Percentiles rank a stretch among this genome's conserved stretches.
These are phyloP conservation scores for Chlorella sp. DNA, from an alignment of 139 green algal species.

Conservation along the genomic window DNA sequence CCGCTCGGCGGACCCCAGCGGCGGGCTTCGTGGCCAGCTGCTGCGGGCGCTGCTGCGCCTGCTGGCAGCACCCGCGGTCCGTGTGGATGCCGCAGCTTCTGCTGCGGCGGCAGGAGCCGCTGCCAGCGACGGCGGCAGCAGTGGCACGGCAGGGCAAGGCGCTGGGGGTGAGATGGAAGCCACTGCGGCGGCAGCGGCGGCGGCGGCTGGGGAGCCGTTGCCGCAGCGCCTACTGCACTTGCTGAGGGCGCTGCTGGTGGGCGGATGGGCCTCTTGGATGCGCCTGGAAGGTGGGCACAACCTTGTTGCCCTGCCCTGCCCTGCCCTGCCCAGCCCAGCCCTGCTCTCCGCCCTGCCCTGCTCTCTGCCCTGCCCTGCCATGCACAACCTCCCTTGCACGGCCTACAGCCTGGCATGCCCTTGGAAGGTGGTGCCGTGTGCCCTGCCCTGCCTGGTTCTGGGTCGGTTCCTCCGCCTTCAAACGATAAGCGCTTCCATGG, in stretches of 20 bases:
- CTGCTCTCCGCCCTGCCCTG: too few relatives aligned
- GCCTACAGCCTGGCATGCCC: too few relatives aligned
- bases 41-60: slow-evolving; percentile 35
- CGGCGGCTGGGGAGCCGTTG: slow-evolving; percentile 50
- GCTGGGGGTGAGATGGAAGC: not conserved
- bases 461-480: too few relatives aligned
- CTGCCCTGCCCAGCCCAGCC: too few relatives aligned
- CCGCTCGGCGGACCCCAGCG: slow-evolving; percentile 4
- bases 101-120: not conserved
- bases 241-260: slow-evolving; percentile 55
- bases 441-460: too few relatives aligned
- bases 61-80: slow-evolving; percentile 20
- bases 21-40: slow-evolving; percentile 44
- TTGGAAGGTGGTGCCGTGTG: too few relatives aligned
- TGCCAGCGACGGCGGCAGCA: slow-evolving; percentile 34
- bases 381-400: too few relatives aligned
- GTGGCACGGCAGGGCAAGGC: slow-evolving; percentile 42
- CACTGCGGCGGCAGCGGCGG: slow-evolving; percentile 40
- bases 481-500: too few relatives aligned
- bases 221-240: slow-evolving; percentile 58
- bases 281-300: slow-evolving; percentile 35
- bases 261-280: slow-evolving; percentile 59
- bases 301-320: too few relatives aligned
- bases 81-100: not conserved
- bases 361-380: too few relatives aligned